A percentile compares a stretch with the other conserved stretches of the same genome.
phyloP scores from a whole-genome alignment of 2,329 filamentous ascomycete species.

The Penicillium oxalicum region DNA sequence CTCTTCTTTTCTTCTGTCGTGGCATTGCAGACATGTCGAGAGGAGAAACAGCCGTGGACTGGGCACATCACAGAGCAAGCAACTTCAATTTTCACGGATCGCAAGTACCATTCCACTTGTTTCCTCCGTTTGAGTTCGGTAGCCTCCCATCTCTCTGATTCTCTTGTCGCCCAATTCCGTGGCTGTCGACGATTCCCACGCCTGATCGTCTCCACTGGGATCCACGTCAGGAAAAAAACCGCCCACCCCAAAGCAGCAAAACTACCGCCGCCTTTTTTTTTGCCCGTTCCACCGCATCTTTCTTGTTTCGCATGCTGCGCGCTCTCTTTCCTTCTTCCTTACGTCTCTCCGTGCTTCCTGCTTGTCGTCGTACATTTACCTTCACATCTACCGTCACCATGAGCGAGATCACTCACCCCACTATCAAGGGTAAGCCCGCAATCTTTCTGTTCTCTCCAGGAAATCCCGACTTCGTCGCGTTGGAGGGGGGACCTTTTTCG shows the following conservation, averaged over 20 bases:
- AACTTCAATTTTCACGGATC: too few species aligned
- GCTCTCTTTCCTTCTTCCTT: slow-evolving; percentile 16
- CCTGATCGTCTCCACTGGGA: slow-evolving; percentile 14
- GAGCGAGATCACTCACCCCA: slow-evolving; percentile 67
- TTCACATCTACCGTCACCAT: slow-evolving; percentile 44
- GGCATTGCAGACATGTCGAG: too few species aligned
- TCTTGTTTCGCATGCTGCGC: slow-evolving; percentile 21
- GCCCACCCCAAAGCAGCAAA: slow-evolving; percentile 19
- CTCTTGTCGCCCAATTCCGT: too few species aligned
- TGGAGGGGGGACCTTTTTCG: not conserved
- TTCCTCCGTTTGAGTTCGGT: too few species aligned
- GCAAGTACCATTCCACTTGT: too few species aligned
- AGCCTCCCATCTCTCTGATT: too few species aligned
- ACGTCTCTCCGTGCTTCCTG: slow-evolving; percentile 9
- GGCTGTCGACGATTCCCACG: slow-evolving; percentile 4
- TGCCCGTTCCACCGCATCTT: slow-evolving; percentile 14
- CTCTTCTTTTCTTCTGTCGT: too few species aligned
- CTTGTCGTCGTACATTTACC: slow-evolving; percentile 14
- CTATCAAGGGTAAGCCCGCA: slow-evolving; percentile 60
- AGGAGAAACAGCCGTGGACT: too few species aligned
- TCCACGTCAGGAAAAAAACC: slow-evolving; percentile 13
- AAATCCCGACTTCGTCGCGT: too few species aligned
- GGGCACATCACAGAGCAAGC: too few species aligned
- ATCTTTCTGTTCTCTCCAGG: too few species aligned
- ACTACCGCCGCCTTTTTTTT: slow-evolving; percentile 22